Evolutionary conservation across 177 flowering plant species (phyloP), one percentile per base, ranked within the genome.

Genomic region (Tripterygium wilfordii): DNA sequence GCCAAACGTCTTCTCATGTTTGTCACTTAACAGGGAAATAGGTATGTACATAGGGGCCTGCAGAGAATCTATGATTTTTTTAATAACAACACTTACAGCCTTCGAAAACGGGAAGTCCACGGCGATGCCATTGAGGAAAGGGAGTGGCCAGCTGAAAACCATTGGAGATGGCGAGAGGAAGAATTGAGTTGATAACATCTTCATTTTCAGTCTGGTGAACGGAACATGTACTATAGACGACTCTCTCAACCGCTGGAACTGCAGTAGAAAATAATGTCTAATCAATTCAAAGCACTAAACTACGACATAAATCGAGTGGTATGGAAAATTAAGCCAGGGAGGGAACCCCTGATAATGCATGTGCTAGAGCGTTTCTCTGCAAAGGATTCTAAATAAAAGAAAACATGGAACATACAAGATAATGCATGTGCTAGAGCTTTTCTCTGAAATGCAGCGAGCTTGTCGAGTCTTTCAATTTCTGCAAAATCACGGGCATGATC

Each of bases 71-170:
- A n/a, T n/a, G n/a, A n/a, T n/a, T n/a, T n/a, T n/a, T 4, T 8
- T 21, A 5, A 20, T 4, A 20, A 13, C 4, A 40, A 5, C 44
- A 40, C 44, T 40, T 40, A 40, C 44, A 40, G 26, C 26, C 44
- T 20, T 40, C 44, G 10, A 40, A 40, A 40, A 40, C 44, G 8
- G 44, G 44, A 10, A 40, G 26, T 20, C 44, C 44, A 20, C 44
- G 97, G 19, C 89, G 82, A 45, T 70, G 75, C 96, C 97, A 92
- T 18, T 57, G 51, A 14, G 98, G 95, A 31, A 89, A 79, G 10
- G 81, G 77, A 8, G 85, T 66, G 17, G 51, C 74, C 17, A 92
- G 75, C 25, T 77, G 76, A 61, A 92, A 92, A 35, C 89, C 85
- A 36, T 44, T 42, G 38, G 88, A 76, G 33, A 59, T 29, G 22